Evolutionary conservation across 2,329 filamentous ascomycete species (phyloP), one percentile per base, ranked within the genome.

Genomic region (Monosporascus sp.): DNA sequence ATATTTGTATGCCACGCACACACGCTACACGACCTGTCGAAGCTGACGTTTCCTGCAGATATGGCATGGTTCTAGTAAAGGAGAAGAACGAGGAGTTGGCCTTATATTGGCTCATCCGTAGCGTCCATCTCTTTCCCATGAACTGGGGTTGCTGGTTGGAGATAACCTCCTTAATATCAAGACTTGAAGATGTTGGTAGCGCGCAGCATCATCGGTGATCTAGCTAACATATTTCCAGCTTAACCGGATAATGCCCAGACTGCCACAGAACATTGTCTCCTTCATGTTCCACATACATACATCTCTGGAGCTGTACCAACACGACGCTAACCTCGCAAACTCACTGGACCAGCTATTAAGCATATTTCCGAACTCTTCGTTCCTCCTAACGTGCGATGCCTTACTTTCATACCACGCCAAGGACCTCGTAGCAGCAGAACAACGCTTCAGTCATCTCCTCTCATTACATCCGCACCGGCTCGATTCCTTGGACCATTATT

Each of bases 111-210:
- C 79, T 99, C n/a, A 78, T 97, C 50, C 82, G 85, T 58, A 96
- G 92, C 66, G 90, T 97, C 9, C 89, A 95, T 68, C 76, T 91
- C 41, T 96, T 91, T 64, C 90, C 91, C 1, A 96, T 92, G 82
- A 96, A 97, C 67, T 99, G 94, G 94, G 91, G 91, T 7, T 92
- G 91, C 57, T 99, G 94, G 94, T 81, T 94, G 54, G 94, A 99
- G 73, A 83, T 99, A 69, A 90, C 89, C 4, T 86, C 86, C 40
- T 77, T 97, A 26, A 83, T 96, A 55, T 83, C 84, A 37, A 85
- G 88, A 36, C 80, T 88, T 8, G 91, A 97, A 70, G 90, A 96
- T 71, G 87, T 94, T 71, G 71, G 84, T 75, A 56, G 7, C 19
- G 19, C 8, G 11, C 7, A 19, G 24, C 44, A 27, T 2, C 7